Evolutionary conservation across 345 rosid species (phyloP).

Genomic region (Hibiscus syriacus): DNA sequence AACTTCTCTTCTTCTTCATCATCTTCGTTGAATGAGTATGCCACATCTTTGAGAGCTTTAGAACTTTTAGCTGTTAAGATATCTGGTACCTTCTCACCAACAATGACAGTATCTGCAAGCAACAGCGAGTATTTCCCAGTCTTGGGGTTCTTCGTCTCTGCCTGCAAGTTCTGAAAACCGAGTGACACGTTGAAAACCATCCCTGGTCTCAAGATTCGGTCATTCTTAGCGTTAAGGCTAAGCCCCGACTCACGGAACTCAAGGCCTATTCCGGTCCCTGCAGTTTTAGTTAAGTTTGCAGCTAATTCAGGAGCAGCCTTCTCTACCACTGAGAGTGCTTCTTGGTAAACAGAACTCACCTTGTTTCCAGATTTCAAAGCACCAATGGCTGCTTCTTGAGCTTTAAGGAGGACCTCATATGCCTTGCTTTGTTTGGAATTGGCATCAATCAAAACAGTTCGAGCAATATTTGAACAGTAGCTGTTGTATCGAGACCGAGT

Average conservation of each 20-base stretch:
- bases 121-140: constrained; percentile 27
- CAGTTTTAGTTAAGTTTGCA: constrained; percentile 37
- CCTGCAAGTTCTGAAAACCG: constrained; percentile 46
- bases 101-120: constrained; percentile 48
- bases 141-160: constrained; percentile 24
- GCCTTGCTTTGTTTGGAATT: constrained; percentile 42
- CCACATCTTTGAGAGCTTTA: constrained; percentile 47
- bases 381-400: constrained; percentile 43
- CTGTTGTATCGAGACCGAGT: constrained; percentile 41
- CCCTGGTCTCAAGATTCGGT: constrained; percentile 25
- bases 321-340: constrained; percentile 37
- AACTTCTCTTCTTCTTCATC: constrained; percentile 37
- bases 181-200: constrained; percentile 52
- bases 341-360: constrained; percentile 34
- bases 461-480: constrained; percentile 50
- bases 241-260: constrained; percentile 56
- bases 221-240: constrained; percentile 41
- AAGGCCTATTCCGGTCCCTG: constrained; percentile 52
- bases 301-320: constrained; percentile 35
- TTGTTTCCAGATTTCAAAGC: constrained; percentile 39
- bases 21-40: constrained; percentile 48
- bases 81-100: constrained; percentile 30
- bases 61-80: constrained; percentile 39
- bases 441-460: constrained; percentile 45
- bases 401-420: constrained; percentile 44